phyloP scores from a whole-genome alignment of 495 filamentous ascomycete species.

The Aspergillus olivimuriae region DNA sequence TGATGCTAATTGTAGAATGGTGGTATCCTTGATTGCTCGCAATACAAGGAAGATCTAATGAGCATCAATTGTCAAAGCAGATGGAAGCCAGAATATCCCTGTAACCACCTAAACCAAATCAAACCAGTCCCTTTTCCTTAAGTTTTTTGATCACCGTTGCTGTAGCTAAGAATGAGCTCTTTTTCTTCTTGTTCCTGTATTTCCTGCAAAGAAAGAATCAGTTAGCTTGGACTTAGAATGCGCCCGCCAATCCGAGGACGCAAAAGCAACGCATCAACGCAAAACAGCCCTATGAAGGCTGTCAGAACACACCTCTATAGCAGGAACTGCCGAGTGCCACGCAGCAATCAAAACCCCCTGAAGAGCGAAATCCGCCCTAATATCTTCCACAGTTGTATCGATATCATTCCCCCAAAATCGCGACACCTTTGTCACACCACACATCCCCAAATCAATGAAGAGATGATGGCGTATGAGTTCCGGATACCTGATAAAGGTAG shows the following conservation, averaged over 20 bases:
- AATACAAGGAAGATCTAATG: too few relatives aligned
- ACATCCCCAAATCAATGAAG: slow-evolving; percentile 2
- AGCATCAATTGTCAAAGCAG: too few relatives aligned
- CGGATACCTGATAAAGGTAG: neutral
- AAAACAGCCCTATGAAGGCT: neutral
- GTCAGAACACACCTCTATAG: slow-evolving; percentile 2
- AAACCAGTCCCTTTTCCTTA: too few relatives aligned
- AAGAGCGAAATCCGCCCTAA: neutral
- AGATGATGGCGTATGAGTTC: neutral
- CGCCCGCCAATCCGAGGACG: too few relatives aligned
- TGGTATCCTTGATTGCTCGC: too few relatives aligned
- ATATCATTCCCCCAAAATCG: neutral
- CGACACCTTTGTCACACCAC: neutral
- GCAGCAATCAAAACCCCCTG: slow-evolving; percentile 3
- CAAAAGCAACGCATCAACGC: too few relatives aligned
- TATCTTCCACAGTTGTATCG: neutral
- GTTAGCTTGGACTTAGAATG: too few relatives aligned
- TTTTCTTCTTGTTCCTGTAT: neutral
- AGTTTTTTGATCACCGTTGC: too few relatives aligned
- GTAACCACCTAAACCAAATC: too few relatives aligned
- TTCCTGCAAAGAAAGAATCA: neutral
- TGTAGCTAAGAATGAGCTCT: neutral
- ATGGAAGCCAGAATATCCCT: too few relatives aligned
- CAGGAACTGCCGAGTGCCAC: slow-evolving; percentile 5
- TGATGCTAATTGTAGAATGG: too few relatives aligned